These are phyloP conservation scores for Basidiobolus meristosporus DNA, from an alignment of 371 early-diverging fungal species.

Conservation along the genomic window DNA sequence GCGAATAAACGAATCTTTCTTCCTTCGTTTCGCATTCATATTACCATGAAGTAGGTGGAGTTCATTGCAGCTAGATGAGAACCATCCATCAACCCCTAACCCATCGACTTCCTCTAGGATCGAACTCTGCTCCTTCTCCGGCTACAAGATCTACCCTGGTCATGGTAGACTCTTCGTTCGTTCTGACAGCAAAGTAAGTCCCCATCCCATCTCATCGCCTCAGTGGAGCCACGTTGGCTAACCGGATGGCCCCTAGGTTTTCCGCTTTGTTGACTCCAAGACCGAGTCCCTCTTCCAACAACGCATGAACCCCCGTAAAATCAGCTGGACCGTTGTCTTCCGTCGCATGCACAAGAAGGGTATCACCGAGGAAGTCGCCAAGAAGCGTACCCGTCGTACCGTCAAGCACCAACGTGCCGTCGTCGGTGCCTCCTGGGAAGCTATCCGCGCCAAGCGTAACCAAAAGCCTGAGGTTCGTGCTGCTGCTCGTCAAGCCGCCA, in stretches of 20 bases:
- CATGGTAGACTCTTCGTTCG: constrained; percentile 88
- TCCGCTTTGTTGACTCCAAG: constrained; percentile 93
- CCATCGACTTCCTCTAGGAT: constrained; percentile 21
- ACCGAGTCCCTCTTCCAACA: constrained; percentile 87
- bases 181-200: constrained; percentile 64
- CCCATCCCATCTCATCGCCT: no score
- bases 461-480: constrained; percentile 89
- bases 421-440: constrained; percentile 87
- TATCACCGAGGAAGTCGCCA: constrained; percentile 82
- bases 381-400: constrained; percentile 86
- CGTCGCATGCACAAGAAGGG: constrained; percentile 98
- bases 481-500: constrained; percentile 76
- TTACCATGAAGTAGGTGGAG: no score
- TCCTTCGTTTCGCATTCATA: no score
- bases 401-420: constrained; percentile 94
- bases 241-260: constrained; percentile 38
- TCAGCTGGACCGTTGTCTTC: constrained; percentile 92
- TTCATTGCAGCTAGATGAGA: no score
- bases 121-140: constrained; percentile 88
- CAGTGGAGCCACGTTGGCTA: no score
- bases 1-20: no score
- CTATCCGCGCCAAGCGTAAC: constrained; percentile 87
- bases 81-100: no score
- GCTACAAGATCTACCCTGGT: constrained; percentile 96
- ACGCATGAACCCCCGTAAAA: constrained; percentile 91